These are phyloP conservation scores for Pseudogymnoascus sp. DNA, from an alignment of 2,329 filamentous ascomycete species.

Conservation along the genomic window DNA sequence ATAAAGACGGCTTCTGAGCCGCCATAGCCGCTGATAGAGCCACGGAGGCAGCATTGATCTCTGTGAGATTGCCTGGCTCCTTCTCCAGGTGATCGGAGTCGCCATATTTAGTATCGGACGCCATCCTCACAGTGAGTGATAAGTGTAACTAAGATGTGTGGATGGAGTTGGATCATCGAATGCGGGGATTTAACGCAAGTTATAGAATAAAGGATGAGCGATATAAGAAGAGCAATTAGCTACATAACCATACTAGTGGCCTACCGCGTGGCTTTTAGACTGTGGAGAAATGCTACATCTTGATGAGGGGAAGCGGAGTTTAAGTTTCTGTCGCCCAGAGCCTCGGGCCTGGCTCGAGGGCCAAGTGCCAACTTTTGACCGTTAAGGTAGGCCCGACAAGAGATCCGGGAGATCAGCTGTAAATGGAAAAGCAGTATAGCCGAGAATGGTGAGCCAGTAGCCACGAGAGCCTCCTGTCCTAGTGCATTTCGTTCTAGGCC, in stretches of 20 bases:
- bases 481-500: background rate
- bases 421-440: background rate
- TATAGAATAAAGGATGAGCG: background rate
- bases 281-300: background rate
- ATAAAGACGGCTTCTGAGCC: slow-evolving; percentile 30
- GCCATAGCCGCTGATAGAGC: slow-evolving; percentile 31
- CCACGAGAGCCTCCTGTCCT: background rate
- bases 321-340: background rate
- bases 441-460: background rate
- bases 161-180: background rate
- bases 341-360: too few relatives aligned
- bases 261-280: background rate
- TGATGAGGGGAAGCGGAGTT: background rate
- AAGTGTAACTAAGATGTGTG: background rate
- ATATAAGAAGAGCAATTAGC: background rate
- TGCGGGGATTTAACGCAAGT: background rate
- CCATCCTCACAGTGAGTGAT: background rate
- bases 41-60: slow-evolving; percentile 33
- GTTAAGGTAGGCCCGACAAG: background rate
- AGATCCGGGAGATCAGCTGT: background rate
- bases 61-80: slow-evolving; percentile 16
- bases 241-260: background rate
- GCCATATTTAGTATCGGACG: background rate
- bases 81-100: slow-evolving; percentile 16
- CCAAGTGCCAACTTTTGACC: background rate